phyloP scores from a whole-genome alignment of 768 basidiomycete genomes.

The Leccinum boreale region DNA sequence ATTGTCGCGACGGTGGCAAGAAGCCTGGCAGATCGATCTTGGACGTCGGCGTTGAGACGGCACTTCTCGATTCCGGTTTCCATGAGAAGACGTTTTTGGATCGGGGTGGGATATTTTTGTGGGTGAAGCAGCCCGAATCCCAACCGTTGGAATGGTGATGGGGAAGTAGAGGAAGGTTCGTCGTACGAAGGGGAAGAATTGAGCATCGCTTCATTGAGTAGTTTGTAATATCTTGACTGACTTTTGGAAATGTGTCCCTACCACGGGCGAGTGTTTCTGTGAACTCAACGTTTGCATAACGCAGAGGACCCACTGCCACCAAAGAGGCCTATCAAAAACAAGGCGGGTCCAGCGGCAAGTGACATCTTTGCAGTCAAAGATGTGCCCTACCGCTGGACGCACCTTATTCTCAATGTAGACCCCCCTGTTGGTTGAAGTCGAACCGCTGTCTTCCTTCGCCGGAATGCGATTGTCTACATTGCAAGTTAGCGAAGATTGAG shows the following conservation, averaged over 20 bases:
- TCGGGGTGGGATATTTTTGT: conserved; percentile 7
- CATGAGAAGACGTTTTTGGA: conserved; percentile 11
- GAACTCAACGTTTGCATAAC: background rate
- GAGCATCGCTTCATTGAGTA: too few species aligned
- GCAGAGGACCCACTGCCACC: background rate
- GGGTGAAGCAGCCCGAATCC: conserved; percentile 1
- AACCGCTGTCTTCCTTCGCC: background rate
- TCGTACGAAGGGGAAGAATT: background rate
- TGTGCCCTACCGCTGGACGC: conserved; percentile 19
- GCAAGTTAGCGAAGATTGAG: background rate
- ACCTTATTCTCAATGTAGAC: conserved; percentile 14
- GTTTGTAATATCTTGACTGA: too few species aligned
- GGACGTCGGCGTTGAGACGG: conserved; percentile 13
- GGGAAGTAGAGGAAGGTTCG: background rate
- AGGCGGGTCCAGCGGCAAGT: conserved; percentile 18
- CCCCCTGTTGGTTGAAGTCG: background rate
- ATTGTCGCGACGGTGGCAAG: conserved; percentile 33
- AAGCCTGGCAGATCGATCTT: conserved; percentile 16
- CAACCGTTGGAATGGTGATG: conserved; percentile 9
- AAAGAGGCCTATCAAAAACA: conserved; percentile 5
- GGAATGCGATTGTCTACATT: background rate
- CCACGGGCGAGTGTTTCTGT: background rate
- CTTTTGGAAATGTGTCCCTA: background rate
- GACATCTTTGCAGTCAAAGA: conserved; percentile 7
- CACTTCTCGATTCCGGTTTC: conserved; percentile 15